Base-by-base conservation (phyloP, 2,329 filamentous ascomycete species). In the Colletotrichum phormii region DNA sequence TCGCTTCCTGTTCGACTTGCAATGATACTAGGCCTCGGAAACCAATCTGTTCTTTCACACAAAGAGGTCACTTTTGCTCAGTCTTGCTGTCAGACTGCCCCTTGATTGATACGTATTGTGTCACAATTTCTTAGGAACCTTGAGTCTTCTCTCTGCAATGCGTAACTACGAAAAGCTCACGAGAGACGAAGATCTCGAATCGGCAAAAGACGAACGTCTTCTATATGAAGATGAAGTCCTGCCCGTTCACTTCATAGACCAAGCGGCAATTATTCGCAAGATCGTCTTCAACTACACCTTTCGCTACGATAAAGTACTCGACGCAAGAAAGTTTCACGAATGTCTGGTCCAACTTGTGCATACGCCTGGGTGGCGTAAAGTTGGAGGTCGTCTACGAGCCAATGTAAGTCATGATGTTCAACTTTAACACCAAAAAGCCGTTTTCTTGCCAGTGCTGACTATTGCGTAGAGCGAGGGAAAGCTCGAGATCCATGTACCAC, bases 301-400 rank as follows among this genome's bases (percentile, higher is more conserved):
- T 37, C 78, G 78, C 6, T 88, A 87, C 74, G 82, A 87, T 67
- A 82, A 84, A 70, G 84, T 86, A 1, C 80, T 88, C 2, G 85
- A 88, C 65, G 75, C 80, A 0, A 73, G 81, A 0, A 83, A 78
- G 61, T 77, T 88, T 2, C 77, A 77, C 4, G 68, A 57, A 5
- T 75, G 84, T 1, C 77, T 88, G 1, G 75, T 77, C 12, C 76
- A 75, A n/a, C 75, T 88, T 18, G 72, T 87, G 7, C 78, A 83
- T 18, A 82, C 80, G 8, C 83, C 81, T 0, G 83, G 83, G 33
- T 88, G 86, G 86, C 80, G 79, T 26, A 85, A 85, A 71, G 73
- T 88, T 1, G 85, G 84, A 0, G 86, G 84, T 5, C 80, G 86
- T 5, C 71, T 87, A 9, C 78, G 84, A 22, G 33, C 77, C 15